Base-by-base conservation (phyloP, 1,139 yeast genomes). In the Sugiyamaella novakii region DNA sequence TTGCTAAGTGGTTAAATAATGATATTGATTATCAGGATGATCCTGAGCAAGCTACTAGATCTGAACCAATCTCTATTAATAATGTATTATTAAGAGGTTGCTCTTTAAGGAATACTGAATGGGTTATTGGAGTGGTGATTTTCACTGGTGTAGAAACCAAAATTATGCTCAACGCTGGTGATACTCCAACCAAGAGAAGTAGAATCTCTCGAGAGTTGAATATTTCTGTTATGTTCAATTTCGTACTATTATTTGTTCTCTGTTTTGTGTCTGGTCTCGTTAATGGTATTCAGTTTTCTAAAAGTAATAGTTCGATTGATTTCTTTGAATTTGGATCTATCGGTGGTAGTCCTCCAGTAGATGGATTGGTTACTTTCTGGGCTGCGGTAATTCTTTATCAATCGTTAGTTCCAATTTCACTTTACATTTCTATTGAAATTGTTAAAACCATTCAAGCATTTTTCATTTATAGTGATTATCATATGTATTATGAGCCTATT, bases 401-500 rank as follows among this genome's bases (percentile, higher is more conserved):
- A 70, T 80, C 95, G 0, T 76, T 92, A 74, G 95, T 92, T 49
- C 98, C 98, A 1, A 92, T 92, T 61, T 92, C 98, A 0, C 77
- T 92, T 59, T 92, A 91, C 69, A 89, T 92, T 57, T 87, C 98
- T 42, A 84, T 92, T 60, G 98, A 92, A 70, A 91, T 92, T 61
- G 87, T 92, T 67, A 92, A 92, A 64, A 89, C 98, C 1, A 80
- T 85, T 2, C 98, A 92, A 64, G 98, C 98, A 0, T 89, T 80
- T 58, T 92, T 92, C 73, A 92, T 92, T 59, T 89, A 83, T 66
- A 84, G 94, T 3, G 98, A 92, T 70, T 79, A 80, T 39, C 77
- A 84, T 61, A 85, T 92, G 89, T 92, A 89, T 68, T 84, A 91
- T 63, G 86, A 80, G 46, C 81, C 76, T 54, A 73, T 92, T 55